phyloP scores from a whole-genome alignment of 495 filamentous ascomycete species.

The Halenospora varia region DNA sequence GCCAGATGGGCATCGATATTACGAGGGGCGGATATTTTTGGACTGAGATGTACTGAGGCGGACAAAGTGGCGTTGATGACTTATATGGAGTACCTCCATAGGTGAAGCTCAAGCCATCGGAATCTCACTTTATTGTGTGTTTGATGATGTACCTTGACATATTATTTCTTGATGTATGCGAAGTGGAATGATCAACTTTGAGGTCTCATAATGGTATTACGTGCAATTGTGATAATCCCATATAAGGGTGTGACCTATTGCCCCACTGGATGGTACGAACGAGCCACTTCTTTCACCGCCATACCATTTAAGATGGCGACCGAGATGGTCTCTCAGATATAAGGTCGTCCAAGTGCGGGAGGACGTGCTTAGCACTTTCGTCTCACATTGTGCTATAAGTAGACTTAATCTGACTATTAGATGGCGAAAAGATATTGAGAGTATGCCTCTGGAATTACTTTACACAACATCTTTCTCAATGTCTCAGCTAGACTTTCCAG shows the following conservation, averaged over 20 bases:
- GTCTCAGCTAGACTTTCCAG: neutral
- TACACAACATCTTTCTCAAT: neutral
- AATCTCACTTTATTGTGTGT: neutral
- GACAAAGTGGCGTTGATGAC: neutral
- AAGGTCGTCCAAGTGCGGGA: neutral
- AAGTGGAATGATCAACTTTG: neutral
- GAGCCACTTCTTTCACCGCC: neutral
- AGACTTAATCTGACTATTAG: neutral
- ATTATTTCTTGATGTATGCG: neutral
- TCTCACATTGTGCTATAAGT: neutral
- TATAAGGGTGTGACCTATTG: neutral
- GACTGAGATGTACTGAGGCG: neutral
- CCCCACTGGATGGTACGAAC: neutral
- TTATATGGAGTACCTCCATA: conserved; percentile 5
- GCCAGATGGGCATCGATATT: conserved; percentile 2
- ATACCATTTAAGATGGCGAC: neutral
- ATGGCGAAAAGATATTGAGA: neutral
- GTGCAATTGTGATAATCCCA: neutral
- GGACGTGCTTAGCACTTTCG: neutral
- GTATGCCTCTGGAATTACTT: neutral
- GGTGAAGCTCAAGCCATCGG: neutral
- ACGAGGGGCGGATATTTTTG: neutral
- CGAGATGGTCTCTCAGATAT: conserved; percentile 1
- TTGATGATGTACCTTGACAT: neutral
- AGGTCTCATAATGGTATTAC: neutral